phyloP scores from a whole-genome alignment of 2,329 filamentous ascomycete genomes.

The Metarhizium album region DNA sequence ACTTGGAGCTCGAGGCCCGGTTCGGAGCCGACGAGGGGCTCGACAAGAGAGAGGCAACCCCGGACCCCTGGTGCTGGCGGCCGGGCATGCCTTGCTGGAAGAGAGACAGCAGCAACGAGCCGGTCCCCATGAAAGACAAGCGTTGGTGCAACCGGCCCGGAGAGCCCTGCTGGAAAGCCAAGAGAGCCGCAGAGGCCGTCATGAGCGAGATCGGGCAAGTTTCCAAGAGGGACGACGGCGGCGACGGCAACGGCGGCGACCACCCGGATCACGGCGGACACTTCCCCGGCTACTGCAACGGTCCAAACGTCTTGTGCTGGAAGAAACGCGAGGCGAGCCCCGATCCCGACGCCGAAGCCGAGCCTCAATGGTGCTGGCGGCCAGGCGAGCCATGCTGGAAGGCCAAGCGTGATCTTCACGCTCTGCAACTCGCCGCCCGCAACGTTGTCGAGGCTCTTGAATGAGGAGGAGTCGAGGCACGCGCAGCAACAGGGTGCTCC shows the following conservation, averaged over 20 bases:
- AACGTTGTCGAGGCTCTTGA: conserved; percentile 15
- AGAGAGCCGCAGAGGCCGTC: conserved; percentile 26
- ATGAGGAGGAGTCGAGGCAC: conserved; percentile 10
- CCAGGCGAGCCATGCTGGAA: conserved; percentile 24
- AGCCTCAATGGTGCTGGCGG: not conserved
- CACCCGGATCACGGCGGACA: conserved; percentile 19
- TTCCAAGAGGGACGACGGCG: not conserved
- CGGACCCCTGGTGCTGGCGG: conserved; percentile 23
- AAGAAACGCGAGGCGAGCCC: conserved; percentile 14
- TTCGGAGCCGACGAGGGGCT: conserved; percentile 13
- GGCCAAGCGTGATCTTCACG: conserved; percentile 24
- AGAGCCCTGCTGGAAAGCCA: conserved; percentile 24
- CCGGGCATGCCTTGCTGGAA: conserved; percentile 32
- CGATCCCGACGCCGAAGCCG: conserved; percentile 9
- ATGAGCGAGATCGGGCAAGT: conserved; percentile 18
- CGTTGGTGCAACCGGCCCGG: conserved; percentile 3
- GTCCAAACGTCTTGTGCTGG: conserved; percentile 5
- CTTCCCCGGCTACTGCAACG: conserved; percentile 11
- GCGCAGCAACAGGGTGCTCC: not conserved
- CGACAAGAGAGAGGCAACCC: conserved; percentile 14
- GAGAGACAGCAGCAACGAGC: conserved; percentile 4
- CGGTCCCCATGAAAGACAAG: conserved; percentile 16
- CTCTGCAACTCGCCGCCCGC: conserved; percentile 17
- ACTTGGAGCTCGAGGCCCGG: conserved; percentile 18
- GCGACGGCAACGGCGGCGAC: conserved; percentile 1